Conservation (phyloP, 805 yeast genomes). For the Starmerella roubikii region DNA sequence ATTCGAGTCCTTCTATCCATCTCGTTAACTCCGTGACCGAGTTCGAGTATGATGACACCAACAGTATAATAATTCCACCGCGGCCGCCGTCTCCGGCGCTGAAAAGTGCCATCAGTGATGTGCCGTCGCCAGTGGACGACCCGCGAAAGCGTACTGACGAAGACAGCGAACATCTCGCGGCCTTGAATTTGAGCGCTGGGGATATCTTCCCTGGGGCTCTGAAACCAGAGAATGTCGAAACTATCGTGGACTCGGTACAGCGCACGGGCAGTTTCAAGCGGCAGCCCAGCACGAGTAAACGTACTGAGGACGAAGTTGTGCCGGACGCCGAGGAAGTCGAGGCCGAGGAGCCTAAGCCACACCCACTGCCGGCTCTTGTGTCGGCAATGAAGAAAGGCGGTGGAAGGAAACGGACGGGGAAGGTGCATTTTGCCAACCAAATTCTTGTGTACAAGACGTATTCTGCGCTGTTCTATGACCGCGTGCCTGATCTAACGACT, state of each 20-base stretch:
- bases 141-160: too few species aligned
- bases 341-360: constrained; percentile 8
- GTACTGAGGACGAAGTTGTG: constrained; percentile 19
- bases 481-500: constrained; percentile 85
- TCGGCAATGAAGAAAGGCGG: constrained; percentile 2
- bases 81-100: constrained; percentile 11
- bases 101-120: constrained; percentile 3
- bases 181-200: constrained; percentile 13
- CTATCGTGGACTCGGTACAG: constrained; percentile 26
- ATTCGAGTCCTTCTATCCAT: too few species aligned
- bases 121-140: too few species aligned
- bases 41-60: too few species aligned
- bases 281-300: constrained; percentile 20
- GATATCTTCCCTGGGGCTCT: constrained; percentile 14
- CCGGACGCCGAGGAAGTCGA: constrained; percentile 25
- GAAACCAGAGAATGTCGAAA: constrained; percentile 21
- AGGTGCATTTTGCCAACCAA: constrained; percentile 49
- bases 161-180: not conserved
- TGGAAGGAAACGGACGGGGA: constrained; percentile 6
- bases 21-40: too few species aligned
- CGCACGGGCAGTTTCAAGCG: constrained; percentile 27
- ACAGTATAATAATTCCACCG: not conserved
- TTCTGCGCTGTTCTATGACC: constrained; percentile 70
- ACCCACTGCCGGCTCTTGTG: not conserved
- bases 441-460: constrained; percentile 78